A percentile compares a stretch with the other conserved stretches of the same genome.
phyloP scores from a whole-genome alignment of 2,329 filamentous ascomycete species.

The Macrophomina tecta region DNA sequence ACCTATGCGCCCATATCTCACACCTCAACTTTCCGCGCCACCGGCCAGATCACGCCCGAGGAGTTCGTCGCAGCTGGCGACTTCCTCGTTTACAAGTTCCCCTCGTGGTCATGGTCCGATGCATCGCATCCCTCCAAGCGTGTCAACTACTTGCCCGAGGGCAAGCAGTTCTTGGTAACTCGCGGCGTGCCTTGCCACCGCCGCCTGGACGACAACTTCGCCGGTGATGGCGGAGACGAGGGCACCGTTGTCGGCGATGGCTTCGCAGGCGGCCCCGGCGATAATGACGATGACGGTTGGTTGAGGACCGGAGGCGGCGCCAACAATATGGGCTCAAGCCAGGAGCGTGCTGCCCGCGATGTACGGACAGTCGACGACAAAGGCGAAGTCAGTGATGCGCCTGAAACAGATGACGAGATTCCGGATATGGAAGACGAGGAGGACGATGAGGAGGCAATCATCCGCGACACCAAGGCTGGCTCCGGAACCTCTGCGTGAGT shows the following conservation, averaged over 20 bases:
- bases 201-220: constrained; percentile 90
- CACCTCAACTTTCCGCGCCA: constrained; percentile 90
- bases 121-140: constrained; percentile 82
- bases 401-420: constrained; percentile 74
- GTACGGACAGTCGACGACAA: constrained; percentile 89
- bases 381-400: constrained; percentile 71
- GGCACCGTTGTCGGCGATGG: constrained; percentile 85
- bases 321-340: constrained; percentile 66
- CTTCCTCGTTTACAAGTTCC: constrained; percentile 98
- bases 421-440: constrained; percentile 98
- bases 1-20: constrained; percentile 87
- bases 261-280: constrained; percentile 58
- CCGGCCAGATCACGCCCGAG: constrained; percentile 94
- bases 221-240: constrained; percentile 83
- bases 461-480: constrained; percentile 69
- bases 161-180: constrained; percentile 95
- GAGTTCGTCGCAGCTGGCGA: constrained; percentile 96
- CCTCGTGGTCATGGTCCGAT: constrained; percentile 95
- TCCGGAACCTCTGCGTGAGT: constrained; percentile 62
- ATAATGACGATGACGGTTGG: constrained; percentile 85
- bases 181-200: constrained; percentile 93
- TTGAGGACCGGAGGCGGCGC: constrained; percentile 75
- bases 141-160: constrained; percentile 78
- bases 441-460: constrained; percentile 93
- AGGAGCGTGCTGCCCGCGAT: constrained; percentile 77